Evolutionary conservation across 495 filamentous ascomycete species (phyloP), one percentile per base, ranked within the genome.

Genomic region (Cercophora scortea): DNA sequence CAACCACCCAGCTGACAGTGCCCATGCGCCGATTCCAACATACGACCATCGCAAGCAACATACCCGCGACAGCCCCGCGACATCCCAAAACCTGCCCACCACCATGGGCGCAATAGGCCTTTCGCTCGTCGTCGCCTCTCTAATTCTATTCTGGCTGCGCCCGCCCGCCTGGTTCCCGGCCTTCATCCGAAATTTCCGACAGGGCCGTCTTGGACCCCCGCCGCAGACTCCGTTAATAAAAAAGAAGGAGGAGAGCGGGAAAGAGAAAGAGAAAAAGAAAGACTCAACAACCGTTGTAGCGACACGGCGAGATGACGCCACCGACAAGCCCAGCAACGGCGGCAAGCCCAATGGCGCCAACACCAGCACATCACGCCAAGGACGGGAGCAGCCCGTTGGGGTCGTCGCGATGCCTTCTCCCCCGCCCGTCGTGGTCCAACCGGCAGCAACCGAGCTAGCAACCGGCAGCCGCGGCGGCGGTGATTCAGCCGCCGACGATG

Each of bases 61-160:
- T 35, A 18, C 32, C 38, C 25, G 18, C 55, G 25, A 25, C 25
- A 25, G 25, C 44, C 32, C 50, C 42, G n/a, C 10, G 42, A 38
- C 47, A 49, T 25, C 9, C 4, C 35, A 8, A 44, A 49, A 16
- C 12, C 19, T 42, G 42, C 33, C 17, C 46, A 50, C 47, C 57
- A 57, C 33, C 7, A 81, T 80, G 77, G 73, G 68, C 59, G 62
- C 79, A 51, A 53, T 83, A 17, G 79, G 77, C 49, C 58, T 81
- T 47, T 77, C 78, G 6, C 60, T 81, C 17, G 65, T 82, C 53
- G 60, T 81, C 51, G 79, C 74, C 16, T 79, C 79, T 0, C 51
- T 81, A 36, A 66, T 80, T 12, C 71, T 76, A 45, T 60, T 80
- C 49, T 67, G 72, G 49, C 74, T 79, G 51, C 67, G 68, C 47